Evolutionary conservation across 2,329 filamentous ascomycete species (phyloP), one percentile per base, ranked within the genome.

Genomic region (Lasiodiplodia theobromae): DNA sequence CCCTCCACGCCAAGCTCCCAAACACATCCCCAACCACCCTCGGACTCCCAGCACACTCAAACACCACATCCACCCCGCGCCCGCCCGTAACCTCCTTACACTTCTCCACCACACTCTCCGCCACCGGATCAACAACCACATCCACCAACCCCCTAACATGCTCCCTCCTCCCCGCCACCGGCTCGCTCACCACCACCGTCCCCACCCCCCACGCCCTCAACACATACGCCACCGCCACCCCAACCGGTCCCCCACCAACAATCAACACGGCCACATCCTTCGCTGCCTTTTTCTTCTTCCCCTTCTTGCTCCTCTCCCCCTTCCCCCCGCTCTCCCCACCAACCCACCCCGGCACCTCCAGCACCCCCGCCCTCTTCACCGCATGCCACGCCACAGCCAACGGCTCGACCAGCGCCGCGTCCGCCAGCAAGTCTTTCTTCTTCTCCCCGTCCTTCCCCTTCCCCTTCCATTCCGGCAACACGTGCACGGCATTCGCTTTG

Each of bases 311-410:
- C 8, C 3, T 12, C 38, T 14, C 1, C 57, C 14, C 21, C 40
- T 2, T 23, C 40, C 23, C 64, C 6, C 4, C 40, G 8, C 53
- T 28, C 28, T 28, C n/a, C 40, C 52, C 12, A 10, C 44, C 18
- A 11, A 47, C 44, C 58, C 40, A 62, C 58, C 2, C 40, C 16
- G 58, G 58, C 53, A n/a, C 10, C 40, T 2, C 53, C 44, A 47
- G 2, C n/a, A 58, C 40, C 12, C 28, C 65, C 3, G 66, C 47
- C 37, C 49, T 40, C 34, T 65, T 54, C 3, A 68, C 51, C 0
- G 87, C 88, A 72, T 91, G 89, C 88, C 88, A 90, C 12, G 86
- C 88, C 0, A 91, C 88, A 0, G 87, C 82, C 2, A 91, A 78
- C 0, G 89, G 89, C 71, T 91, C 89, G 4, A 90, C 84, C 2